These are phyloP conservation scores for Salix exigua DNA, from an alignment of 345 rosid species.

Conservation along the genomic window DNA sequence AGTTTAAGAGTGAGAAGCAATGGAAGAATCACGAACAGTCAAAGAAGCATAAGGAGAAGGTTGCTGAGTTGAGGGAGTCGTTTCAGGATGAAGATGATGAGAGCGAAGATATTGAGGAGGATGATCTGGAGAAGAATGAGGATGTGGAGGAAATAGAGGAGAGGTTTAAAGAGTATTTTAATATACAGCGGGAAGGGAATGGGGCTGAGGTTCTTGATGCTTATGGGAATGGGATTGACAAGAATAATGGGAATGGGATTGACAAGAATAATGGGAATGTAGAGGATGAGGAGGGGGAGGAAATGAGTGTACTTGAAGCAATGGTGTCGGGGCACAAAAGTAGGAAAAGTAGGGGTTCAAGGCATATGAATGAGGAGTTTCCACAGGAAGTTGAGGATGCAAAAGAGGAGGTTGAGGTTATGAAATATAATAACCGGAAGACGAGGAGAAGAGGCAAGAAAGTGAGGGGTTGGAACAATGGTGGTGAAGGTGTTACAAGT, in stretches of 20 bases:
- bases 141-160: conserved; percentile 34
- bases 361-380: conserved; percentile 26
- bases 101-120: conserved; percentile 23
- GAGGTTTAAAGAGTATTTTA: conserved; percentile 45
- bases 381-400: conserved; percentile 31
- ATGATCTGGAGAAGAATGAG: conserved; percentile 10
- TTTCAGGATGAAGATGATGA: conserved; percentile 48
- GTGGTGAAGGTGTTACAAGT: conserved; percentile 23
- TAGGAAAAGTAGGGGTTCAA: conserved; percentile 33
- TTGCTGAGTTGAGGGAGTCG: conserved; percentile 63
- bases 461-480: conserved; percentile 38
- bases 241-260: conserved; percentile 23
- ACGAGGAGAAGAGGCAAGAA: conserved; percentile 45
- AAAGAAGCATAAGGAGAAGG: conserved; percentile 92
- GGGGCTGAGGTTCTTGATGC: conserved; percentile 24
- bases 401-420: conserved; percentile 32
- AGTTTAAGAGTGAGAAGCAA: conserved; percentile 90
- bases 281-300: conserved; percentile 39
- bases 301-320: conserved; percentile 58
- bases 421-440: conserved; percentile 37
- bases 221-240: conserved; percentile 17
- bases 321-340: conserved; percentile 56
- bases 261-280: conserved; percentile 26
- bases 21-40: conserved; percentile 99
- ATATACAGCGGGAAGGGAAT: conserved; percentile 28